These are phyloP conservation scores for Viridothelium virens DNA, from an alignment of 495 filamentous ascomycete genomes.

Conservation along the genomic window DNA sequence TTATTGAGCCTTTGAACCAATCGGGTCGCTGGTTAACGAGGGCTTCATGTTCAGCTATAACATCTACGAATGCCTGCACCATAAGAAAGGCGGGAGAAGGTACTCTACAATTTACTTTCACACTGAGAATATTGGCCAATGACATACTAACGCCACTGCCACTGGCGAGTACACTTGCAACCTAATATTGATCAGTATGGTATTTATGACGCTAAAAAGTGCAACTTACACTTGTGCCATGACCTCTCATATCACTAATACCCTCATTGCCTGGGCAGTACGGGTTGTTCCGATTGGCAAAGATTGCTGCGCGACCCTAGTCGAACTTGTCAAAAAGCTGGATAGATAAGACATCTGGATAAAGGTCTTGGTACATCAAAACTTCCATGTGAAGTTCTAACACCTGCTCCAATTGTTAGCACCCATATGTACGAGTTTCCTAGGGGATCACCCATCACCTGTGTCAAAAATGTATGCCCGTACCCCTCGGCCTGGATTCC, in stretches of 20 bases:
- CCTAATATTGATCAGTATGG: neutral
- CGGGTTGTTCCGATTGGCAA: neutral
- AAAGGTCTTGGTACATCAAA: neutral
- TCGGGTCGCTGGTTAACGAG: neutral
- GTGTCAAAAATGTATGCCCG: too few species aligned
- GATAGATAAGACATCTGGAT: neutral
- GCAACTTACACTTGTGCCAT: slow-evolving; percentile 1
- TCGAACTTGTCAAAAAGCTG: neutral
- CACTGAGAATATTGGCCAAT: neutral
- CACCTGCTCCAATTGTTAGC: neutral
- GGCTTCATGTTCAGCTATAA: neutral
- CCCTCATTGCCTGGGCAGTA: neutral
- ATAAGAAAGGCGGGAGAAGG: neutral
- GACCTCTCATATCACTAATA: neutral
- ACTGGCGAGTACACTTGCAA: neutral
- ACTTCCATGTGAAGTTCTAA: neutral
- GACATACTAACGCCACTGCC: neutral
- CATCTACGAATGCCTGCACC: neutral
- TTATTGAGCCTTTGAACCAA: neutral
- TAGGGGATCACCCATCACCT: too few species aligned
- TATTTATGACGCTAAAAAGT: neutral
- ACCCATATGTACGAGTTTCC: too few species aligned
- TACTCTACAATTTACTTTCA: neutral
- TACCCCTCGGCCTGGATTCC: too few species aligned
- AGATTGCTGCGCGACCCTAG: slow-evolving; percentile 3